Evolutionary conservation across 2,329 filamentous ascomycete genomes (phyloP).

Genomic region (Coniochaeta ligniaria): DNA sequence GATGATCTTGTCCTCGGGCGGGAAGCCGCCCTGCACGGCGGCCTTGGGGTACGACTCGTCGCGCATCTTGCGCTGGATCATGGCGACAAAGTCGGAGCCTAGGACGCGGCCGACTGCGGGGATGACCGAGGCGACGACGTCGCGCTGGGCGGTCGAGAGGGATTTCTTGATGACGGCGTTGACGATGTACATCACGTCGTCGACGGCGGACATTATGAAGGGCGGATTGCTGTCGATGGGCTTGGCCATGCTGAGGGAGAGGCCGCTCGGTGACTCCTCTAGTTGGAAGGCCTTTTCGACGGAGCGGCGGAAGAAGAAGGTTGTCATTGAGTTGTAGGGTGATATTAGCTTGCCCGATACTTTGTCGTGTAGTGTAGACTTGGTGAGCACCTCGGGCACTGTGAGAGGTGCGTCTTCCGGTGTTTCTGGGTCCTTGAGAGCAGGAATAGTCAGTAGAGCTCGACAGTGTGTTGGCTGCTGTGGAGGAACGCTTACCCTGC

Average conservation of each 20-base stretch:
- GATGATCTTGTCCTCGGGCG: slow-evolving; percentile 82
- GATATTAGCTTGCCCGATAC: slow-evolving; percentile 64
- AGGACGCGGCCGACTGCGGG: slow-evolving; percentile 75
- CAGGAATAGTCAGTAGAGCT: slow-evolving; percentile 4
- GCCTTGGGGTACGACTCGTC: slow-evolving; percentile 89
- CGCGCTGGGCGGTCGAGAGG: slow-evolving; percentile 75
- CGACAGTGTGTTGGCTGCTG: background rate
- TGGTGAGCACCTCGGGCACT: slow-evolving; percentile 66
- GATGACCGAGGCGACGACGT: slow-evolving; percentile 70
- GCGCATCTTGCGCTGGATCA: slow-evolving; percentile 96
- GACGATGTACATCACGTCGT: slow-evolving; percentile 99
- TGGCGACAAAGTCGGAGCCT: slow-evolving; percentile 84
- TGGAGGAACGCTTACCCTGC: slow-evolving; percentile 50
- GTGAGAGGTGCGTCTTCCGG: slow-evolving; percentile 50
- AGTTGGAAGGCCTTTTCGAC: slow-evolving; percentile 97
- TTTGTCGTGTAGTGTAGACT: slow-evolving; percentile 76
- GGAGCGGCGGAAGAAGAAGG: slow-evolving; percentile 92
- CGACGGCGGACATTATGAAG: slow-evolving; percentile 89
- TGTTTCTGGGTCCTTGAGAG: slow-evolving; percentile 43
- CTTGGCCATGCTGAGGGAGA: slow-evolving; percentile 69
- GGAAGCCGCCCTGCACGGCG: slow-evolving; percentile 68
- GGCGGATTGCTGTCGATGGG: slow-evolving; percentile 72
- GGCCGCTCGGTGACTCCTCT: slow-evolving; percentile 75
- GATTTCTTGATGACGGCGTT: slow-evolving; percentile 85
- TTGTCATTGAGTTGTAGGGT: slow-evolving; percentile 88